phyloP scores from a whole-genome alignment of 495 filamentous ascomycete species.

The Aspergillus campestris region DNA sequence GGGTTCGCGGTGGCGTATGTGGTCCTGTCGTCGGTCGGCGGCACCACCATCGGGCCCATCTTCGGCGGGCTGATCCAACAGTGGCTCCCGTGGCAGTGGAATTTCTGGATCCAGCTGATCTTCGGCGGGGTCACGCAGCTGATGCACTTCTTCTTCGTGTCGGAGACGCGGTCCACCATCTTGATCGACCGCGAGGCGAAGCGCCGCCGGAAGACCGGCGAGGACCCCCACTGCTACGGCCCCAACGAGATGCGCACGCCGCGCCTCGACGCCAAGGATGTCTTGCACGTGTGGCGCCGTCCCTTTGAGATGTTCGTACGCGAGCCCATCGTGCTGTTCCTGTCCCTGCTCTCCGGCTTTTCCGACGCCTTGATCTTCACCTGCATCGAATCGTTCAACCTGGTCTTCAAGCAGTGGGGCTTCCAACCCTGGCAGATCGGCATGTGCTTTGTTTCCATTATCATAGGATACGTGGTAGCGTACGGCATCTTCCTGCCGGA shows the following conservation, averaged over 20 bases:
- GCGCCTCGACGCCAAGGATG: slow-evolving; percentile 45
- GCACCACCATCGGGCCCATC: slow-evolving; percentile 68
- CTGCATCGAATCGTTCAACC: slow-evolving; percentile 58
- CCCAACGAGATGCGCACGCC: slow-evolving; percentile 49
- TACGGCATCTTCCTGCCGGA: slow-evolving; percentile 57
- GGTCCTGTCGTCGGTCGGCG: slow-evolving; percentile 68
- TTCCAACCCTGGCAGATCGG: slow-evolving; percentile 49
- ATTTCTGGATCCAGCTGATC: slow-evolving; percentile 74
- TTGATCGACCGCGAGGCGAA: slow-evolving; percentile 60
- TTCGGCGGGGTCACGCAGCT: slow-evolving; percentile 59
- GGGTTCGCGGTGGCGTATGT: slow-evolving; percentile 59
- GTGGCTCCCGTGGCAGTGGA: slow-evolving; percentile 65
- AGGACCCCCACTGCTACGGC: slow-evolving; percentile 48
- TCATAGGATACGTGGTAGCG: slow-evolving; percentile 57
- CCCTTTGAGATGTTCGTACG: slow-evolving; percentile 73
- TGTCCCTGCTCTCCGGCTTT: slow-evolving; percentile 69
- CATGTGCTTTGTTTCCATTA: slow-evolving; percentile 54
- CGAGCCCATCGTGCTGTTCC: slow-evolving; percentile 64
- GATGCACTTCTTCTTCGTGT: slow-evolving; percentile 57
- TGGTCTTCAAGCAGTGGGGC: slow-evolving; percentile 58
- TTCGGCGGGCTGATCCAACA: slow-evolving; percentile 69
- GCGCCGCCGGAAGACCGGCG: slow-evolving; percentile 50
- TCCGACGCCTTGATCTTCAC: slow-evolving; percentile 76
- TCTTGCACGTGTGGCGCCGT: slow-evolving; percentile 55
- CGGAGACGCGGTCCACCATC: slow-evolving; percentile 60